A percentile compares a stretch with the other conserved stretches of the same genome.
Conservation (phyloP, 139 green algal genomes). For the Closterium sp. region DNA sequence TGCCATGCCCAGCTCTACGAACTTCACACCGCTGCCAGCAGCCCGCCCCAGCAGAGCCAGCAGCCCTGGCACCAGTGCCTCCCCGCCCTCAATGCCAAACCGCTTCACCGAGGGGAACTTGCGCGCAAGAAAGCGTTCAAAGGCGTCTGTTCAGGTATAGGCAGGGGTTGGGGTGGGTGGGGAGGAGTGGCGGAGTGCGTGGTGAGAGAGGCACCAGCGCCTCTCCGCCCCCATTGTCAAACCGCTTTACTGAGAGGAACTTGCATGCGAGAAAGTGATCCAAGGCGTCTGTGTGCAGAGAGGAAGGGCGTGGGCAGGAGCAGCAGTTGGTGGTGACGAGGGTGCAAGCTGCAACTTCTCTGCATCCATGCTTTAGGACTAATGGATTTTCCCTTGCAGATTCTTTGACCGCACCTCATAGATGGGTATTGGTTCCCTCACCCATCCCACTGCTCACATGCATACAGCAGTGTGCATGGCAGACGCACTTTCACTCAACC, state of each 20-base stretch:
- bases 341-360: too few relatives aligned
- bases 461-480: too few relatives aligned
- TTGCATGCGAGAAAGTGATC: conserved; percentile 95
- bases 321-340: too few relatives aligned
- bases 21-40: conserved; percentile 82
- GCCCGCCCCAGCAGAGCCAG: conserved; percentile 63
- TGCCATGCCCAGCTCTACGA: conserved; percentile 81
- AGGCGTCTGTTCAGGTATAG: conserved; percentile 44
- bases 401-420: too few relatives aligned
- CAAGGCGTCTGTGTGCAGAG: conserved; percentile 58
- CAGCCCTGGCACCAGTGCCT: conserved; percentile 91
- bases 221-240: conserved; percentile 77
- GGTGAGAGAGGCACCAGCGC: conserved; percentile 73
- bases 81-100: conserved; percentile 72
- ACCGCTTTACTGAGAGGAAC: conserved; percentile 60
- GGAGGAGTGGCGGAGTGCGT: not conserved
- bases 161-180: not conserved
- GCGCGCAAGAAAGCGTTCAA: conserved; percentile 94
- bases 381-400: too few relatives aligned
- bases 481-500: too few relatives aligned
- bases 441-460: too few relatives aligned
- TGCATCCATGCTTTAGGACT: too few relatives aligned
- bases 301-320: too few relatives aligned
- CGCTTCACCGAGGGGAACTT: conserved; percentile 71
- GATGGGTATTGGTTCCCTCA: too few relatives aligned